These are phyloP conservation scores for Botrytis cinerea DNA, from an alignment of 2,329 filamentous ascomycete genomes.

Conservation along the genomic window DNA sequence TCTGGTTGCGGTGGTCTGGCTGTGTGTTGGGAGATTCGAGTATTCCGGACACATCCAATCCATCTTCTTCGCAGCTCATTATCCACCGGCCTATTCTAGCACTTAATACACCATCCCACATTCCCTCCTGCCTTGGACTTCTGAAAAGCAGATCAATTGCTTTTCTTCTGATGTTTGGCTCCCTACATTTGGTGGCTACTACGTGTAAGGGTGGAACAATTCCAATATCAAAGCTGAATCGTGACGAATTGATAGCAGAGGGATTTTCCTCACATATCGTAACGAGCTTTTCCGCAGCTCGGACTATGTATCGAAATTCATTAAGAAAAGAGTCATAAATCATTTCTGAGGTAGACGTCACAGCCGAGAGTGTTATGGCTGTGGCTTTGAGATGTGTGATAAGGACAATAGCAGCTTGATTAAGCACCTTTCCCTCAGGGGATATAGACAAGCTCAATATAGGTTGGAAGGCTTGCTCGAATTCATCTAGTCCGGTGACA, in stretches of 20 bases:
- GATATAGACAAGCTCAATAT: slow-evolving; percentile 33
- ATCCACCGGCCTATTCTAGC: slow-evolving; percentile 38
- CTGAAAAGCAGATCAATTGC: slow-evolving; percentile 61
- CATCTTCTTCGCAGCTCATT: slow-evolving; percentile 36
- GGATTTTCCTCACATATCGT: slow-evolving; percentile 24
- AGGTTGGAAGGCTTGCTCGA: slow-evolving; percentile 35
- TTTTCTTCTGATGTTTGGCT: slow-evolving; percentile 56
- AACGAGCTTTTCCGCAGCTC: slow-evolving; percentile 30
- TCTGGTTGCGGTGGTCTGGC: not conserved
- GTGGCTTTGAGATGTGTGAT: slow-evolving; percentile 28
- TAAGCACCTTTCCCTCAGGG: slow-evolving; percentile 30
- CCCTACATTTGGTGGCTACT: slow-evolving; percentile 66
- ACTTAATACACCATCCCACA: slow-evolving; percentile 57
- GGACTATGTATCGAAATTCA: slow-evolving; percentile 35
- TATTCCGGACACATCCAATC: slow-evolving; percentile 27
- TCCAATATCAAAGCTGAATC: slow-evolving; percentile 63
- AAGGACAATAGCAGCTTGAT: slow-evolving; percentile 33
- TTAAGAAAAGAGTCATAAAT: slow-evolving; percentile 34
- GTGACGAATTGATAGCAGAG: slow-evolving; percentile 43
- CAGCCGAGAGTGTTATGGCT: slow-evolving; percentile 31
- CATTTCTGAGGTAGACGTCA: slow-evolving; percentile 34
- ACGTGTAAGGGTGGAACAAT: slow-evolving; percentile 66
- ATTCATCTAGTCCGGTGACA: slow-evolving; percentile 30
- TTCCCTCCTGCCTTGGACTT: slow-evolving; percentile 64
- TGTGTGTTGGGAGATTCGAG: not conserved